Percentiles rank a stretch among this genome's conserved stretches.
Conservation (phyloP, 106 monocot species). For the Allium sativum region DNA sequence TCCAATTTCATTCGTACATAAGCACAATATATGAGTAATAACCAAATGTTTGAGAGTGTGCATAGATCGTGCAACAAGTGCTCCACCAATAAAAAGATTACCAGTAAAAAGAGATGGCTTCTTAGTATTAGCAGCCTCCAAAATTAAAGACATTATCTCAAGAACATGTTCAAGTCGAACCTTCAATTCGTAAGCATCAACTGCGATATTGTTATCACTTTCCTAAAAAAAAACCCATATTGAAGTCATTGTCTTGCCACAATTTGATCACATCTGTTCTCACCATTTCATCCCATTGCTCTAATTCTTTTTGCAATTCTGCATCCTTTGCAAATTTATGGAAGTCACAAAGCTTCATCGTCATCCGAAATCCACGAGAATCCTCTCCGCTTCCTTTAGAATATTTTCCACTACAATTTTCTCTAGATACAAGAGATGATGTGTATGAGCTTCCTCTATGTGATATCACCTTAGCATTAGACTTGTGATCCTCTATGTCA, state of each 20-base stretch:
- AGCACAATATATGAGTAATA: constrained; percentile 81
- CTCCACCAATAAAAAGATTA: constrained; percentile 86
- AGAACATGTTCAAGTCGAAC: constrained; percentile 94
- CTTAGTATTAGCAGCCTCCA: constrained; percentile 81
- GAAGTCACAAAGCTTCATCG: constrained; percentile 84
- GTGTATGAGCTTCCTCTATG: constrained; percentile 44
- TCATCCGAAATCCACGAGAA: constrained; percentile 50
- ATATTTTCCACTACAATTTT: constrained; percentile 48
- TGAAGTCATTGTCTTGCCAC: constrained; percentile 87
- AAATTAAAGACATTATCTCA: constrained; percentile 71
- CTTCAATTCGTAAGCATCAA: constrained; percentile 96
- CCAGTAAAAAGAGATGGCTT: constrained; percentile 54
- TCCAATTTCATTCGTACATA: constrained; percentile 95
- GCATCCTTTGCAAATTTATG: constrained; percentile 65
- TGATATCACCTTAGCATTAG: constrained; percentile 24
- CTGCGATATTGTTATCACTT: constrained; percentile 40
- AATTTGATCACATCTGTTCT: constrained; percentile 60
- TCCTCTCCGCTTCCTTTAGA: constrained; percentile 58
- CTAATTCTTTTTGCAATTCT: constrained; percentile 67
- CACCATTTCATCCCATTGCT: constrained; percentile 83
- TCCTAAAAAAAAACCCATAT: constrained; percentile 84
- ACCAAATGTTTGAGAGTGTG: constrained; percentile 80
- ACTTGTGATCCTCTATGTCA: constrained; percentile 39
- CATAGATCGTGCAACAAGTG: constrained; percentile 65
- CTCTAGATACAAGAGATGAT: constrained; percentile 39